A percentile compares a stretch with the other conserved stretches of the same genome.
These are phyloP conservation scores for Lactarius hatsudake DNA, from an alignment of 768 basidiomycete species.

Conservation along the genomic window DNA sequence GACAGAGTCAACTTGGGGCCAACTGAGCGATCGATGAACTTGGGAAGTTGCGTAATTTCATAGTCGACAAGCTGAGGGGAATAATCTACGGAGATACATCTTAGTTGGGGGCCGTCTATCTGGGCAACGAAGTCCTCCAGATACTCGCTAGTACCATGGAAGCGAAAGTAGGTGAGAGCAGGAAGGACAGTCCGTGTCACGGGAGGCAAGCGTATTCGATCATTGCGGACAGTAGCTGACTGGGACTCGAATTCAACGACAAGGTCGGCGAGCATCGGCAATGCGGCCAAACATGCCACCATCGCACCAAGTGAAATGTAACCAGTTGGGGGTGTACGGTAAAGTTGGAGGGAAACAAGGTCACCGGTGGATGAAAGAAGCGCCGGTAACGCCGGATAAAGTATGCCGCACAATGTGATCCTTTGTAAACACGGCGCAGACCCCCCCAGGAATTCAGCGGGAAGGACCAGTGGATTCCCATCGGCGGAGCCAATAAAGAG, in stretches of 20 bases:
- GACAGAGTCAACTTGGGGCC: neutral
- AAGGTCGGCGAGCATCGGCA: neutral
- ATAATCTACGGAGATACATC: neutral
- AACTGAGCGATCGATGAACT: neutral
- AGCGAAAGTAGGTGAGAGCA: neutral
- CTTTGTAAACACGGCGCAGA: slow-evolving; percentile 88
- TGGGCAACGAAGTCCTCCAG: neutral
- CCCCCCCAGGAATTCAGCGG: no score
- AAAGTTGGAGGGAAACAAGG: neutral
- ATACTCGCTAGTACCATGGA: neutral
- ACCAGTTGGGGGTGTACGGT: no score
- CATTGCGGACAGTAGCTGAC: no score
- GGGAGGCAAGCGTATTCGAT: neutral
- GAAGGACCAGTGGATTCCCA: no score
- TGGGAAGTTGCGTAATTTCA: neutral
- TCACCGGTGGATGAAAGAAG: neutral
- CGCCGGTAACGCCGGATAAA: slow-evolving; percentile 22
- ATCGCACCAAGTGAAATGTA: no score
- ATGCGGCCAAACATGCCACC: no score
- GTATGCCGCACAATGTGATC: slow-evolving; percentile 53
- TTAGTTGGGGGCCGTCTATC: neutral
- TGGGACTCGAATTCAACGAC: neutral
- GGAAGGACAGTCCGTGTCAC: neutral
- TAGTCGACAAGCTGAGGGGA: neutral
- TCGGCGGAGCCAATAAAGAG: no score